These are phyloP conservation scores for Ophiostoma himal-ulmi DNA, from an alignment of 2,329 filamentous ascomycete genomes.

Conservation along the genomic window DNA sequence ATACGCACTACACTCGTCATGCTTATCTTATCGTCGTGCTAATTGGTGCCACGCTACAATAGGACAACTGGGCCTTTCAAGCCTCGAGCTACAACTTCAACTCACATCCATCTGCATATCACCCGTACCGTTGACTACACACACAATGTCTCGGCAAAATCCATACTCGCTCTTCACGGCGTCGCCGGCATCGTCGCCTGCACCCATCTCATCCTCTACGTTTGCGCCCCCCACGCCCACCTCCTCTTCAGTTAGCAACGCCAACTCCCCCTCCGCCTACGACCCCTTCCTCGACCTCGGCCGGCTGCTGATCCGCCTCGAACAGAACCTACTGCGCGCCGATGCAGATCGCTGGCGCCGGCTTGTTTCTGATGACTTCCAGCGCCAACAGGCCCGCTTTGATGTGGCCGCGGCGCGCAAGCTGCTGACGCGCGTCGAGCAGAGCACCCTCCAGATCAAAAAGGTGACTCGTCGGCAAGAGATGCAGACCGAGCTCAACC, in stretches of 20 bases:
- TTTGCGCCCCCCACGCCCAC: not conserved
- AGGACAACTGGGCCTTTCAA: constrained; percentile 5
- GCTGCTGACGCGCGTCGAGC: constrained; percentile 64
- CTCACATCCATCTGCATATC: not conserved
- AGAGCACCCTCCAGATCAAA: constrained; percentile 56
- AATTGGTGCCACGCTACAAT: constrained; percentile 2
- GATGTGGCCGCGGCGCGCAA: constrained; percentile 67
- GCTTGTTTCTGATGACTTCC: constrained; percentile 57
- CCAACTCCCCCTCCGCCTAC: constrained; percentile 9
- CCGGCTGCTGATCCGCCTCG: constrained; percentile 59
- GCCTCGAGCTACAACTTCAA: not conserved
- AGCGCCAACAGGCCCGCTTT: constrained; percentile 55
- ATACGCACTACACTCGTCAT: constrained; percentile 8
- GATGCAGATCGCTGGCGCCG: constrained; percentile 53
- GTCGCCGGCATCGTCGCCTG: not conserved
- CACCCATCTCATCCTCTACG: not conserved
- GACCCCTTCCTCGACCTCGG: constrained; percentile 50
- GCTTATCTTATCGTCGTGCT: constrained; percentile 10
- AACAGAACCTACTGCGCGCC: constrained; percentile 58
- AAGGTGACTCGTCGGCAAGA: constrained; percentile 53
- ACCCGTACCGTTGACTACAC: not conserved
- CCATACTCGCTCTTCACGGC: constrained; percentile 4
- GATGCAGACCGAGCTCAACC: constrained; percentile 56
- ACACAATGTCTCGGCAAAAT: not conserved
- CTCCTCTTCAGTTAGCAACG: not conserved